phyloP scores from a whole-genome alignment of 2,329 filamentous ascomycete species.

The Diplodia intermedia region DNA sequence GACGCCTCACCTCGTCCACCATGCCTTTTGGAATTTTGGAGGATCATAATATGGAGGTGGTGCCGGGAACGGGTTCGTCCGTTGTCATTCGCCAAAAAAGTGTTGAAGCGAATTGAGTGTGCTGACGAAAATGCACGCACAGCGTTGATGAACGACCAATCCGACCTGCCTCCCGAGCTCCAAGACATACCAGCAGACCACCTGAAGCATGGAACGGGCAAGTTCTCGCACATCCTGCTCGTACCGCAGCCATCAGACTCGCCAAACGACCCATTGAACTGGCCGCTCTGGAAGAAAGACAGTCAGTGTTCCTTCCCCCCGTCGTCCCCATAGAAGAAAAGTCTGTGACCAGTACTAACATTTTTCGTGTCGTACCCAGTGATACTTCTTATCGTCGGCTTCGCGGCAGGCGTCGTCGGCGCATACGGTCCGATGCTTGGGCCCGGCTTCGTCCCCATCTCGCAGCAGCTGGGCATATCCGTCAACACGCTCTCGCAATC shows the following conservation, averaged over 20 bases:
- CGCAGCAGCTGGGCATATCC: conserved; percentile 53
- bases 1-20: conserved; percentile 4
- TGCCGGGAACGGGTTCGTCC: conserved; percentile 57
- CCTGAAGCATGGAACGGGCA: conserved; percentile 44
- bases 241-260: conserved; percentile 57
- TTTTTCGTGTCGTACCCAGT: conserved; percentile 41
- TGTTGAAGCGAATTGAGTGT: background rate
- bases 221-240: conserved; percentile 40
- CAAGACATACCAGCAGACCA: conserved; percentile 50
- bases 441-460: conserved; percentile 58
- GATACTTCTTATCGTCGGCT: conserved; percentile 67
- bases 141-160: conserved; percentile 57
- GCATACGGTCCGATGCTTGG: conserved; percentile 61
- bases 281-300: conserved; percentile 84
- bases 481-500: conserved; percentile 54
- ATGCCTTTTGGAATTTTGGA: conserved; percentile 61
- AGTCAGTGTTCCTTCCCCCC: conserved; percentile 8
- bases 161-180: conserved; percentile 57
- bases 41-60: conserved; percentile 53
- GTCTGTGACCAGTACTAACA: no score
- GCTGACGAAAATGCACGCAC: background rate
- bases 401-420: conserved; percentile 57
- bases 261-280: conserved; percentile 63
- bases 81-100: background rate
- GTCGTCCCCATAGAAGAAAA: background rate